Conservation (phyloP, 305 asterid genomes). For the Petunia hybrid region DNA sequence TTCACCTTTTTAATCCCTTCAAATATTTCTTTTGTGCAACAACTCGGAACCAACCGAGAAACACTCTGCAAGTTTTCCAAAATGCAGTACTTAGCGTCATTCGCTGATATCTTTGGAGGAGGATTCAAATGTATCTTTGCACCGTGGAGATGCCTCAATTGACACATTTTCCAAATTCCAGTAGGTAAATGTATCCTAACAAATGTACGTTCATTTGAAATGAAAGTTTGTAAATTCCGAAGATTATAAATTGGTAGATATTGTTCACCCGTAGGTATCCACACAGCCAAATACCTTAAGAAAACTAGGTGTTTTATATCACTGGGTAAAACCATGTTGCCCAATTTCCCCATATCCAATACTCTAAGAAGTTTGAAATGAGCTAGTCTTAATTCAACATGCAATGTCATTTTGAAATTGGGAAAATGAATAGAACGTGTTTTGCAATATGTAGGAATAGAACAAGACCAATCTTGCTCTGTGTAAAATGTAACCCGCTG, state of each 20-base stretch:
- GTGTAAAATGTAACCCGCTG: neutral
- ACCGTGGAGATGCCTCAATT: neutral
- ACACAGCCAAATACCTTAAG: neutral
- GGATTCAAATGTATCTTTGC: neutral
- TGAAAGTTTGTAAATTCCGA: neutral
- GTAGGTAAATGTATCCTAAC: neutral
- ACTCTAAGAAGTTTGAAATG: conserved; percentile 20
- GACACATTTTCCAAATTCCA: neutral
- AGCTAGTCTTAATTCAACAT: no score
- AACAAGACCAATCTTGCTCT: neutral
- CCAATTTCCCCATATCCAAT: neutral
- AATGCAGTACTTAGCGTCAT: no score
- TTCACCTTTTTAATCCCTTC: neutral
- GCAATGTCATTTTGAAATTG: no score
- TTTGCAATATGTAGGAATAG: neutral
- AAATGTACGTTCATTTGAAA: neutral
- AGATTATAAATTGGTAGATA: neutral
- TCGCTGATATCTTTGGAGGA: neutral
- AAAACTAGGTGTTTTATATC: neutral
- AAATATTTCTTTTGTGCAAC: neutral
- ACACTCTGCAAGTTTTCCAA: neutral
- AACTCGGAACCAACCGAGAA: neutral
- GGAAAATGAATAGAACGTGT: neutral
- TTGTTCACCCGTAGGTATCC: neutral
- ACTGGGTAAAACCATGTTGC: neutral